A percentile compares a stretch with the other conserved stretches of the same genome.
Conservation (phyloP, 1,284 basidiomycete species). For the Tilletia horrida region DNA sequence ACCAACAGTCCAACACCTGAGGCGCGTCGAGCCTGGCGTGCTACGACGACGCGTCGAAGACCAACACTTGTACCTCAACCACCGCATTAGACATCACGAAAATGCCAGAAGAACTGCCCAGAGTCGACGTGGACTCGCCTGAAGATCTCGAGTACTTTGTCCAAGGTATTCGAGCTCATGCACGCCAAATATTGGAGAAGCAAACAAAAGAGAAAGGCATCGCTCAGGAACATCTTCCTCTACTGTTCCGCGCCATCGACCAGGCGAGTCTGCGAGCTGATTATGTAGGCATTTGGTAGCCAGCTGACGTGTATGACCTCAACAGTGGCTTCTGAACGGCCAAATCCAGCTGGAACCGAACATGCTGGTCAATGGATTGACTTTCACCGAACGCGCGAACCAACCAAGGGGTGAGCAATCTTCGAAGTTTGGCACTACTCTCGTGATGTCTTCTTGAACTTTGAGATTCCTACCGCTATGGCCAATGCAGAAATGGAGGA, state of each 20-base stretch:
- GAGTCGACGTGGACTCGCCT: constrained; percentile 17
- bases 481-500: constrained; percentile 23
- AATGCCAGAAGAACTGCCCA: constrained; percentile 22
- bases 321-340: constrained; percentile 12
- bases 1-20: neutral
- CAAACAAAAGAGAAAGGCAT: constrained; percentile 2
- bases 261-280: neutral
- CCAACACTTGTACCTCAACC: constrained; percentile 3
- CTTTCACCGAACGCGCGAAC: constrained; percentile 15
- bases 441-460: neutral
- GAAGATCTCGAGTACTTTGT: constrained; percentile 21
- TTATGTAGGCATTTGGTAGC: neutral
- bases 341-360: constrained; percentile 20
- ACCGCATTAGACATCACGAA: neutral
- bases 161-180: constrained; percentile 16
- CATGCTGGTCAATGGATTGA: constrained; percentile 20
- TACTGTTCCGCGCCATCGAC: constrained; percentile 8
- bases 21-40: neutral
- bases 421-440: neutral
- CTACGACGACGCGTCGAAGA: neutral
- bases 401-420: constrained; percentile 10
- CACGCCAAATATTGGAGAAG: constrained; percentile 6
- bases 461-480: neutral
- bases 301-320: neutral
- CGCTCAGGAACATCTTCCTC: neutral